These are phyloP conservation scores for Chloranthus sessilifolius DNA, from an alignment of 164 flowering plant species.

Conservation along the genomic window DNA sequence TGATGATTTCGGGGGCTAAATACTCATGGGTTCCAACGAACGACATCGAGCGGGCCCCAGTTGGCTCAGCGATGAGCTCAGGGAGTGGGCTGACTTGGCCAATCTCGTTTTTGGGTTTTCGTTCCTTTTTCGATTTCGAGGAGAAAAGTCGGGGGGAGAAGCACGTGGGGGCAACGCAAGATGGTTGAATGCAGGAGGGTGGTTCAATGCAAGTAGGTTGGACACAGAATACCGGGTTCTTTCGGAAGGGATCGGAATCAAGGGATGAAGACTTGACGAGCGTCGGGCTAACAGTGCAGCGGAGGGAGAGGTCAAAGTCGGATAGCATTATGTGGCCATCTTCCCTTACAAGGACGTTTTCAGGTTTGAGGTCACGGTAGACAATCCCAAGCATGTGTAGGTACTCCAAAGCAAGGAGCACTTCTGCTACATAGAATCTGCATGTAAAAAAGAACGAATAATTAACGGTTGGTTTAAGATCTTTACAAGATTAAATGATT, in stretches of 20 bases:
- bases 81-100: conserved; percentile 86
- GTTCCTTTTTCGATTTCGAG: conserved; percentile 70
- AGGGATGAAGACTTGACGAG: conserved; percentile 54
- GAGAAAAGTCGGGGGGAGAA: conserved; percentile 73
- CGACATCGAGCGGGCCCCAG: conserved; percentile 87
- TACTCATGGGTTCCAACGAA: conserved; percentile 94
- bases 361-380: conserved; percentile 91
- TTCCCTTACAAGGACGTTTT: conserved; percentile 89
- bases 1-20: conserved; percentile 87
- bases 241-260: conserved; percentile 52
- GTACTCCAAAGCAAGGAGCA: conserved; percentile 74
- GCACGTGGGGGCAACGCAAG: conserved; percentile 80
- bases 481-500: no score
- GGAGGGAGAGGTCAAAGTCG: conserved; percentile 86
- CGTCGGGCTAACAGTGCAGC: conserved; percentile 79
- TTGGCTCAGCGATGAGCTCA: conserved; percentile 88
- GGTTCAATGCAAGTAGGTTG: conserved; percentile 81
- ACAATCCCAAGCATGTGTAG: conserved; percentile 94
- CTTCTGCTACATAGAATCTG: conserved; percentile 91
- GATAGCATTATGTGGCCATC: conserved; percentile 96
- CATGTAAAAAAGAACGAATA: conserved; percentile 14
- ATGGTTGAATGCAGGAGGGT: conserved; percentile 74
- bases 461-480: no score
- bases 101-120: conserved; percentile 51
- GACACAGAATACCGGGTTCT: conserved; percentile 57